Evolutionary conservation across 257 asterid genomes (phyloP).

Genomic region (Asclepias syriaca): DNA sequence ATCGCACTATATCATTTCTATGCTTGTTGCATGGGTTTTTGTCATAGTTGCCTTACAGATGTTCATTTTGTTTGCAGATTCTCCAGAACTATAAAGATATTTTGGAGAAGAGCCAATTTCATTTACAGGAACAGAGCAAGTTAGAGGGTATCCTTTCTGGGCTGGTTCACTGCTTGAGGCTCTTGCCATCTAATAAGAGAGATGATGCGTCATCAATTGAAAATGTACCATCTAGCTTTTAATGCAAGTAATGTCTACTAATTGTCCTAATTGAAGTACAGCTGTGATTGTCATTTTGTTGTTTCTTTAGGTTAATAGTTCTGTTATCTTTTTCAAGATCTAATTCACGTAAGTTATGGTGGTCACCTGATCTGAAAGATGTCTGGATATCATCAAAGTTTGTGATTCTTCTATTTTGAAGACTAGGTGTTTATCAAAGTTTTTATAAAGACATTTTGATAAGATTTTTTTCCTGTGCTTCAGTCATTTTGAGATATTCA

Average conservation of each 20-base stretch:
- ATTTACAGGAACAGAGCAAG: constrained; percentile 68
- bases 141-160: constrained; percentile 65
- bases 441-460: background rate
- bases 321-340: background rate
- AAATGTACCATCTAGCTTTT: constrained; percentile 42
- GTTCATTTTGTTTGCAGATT: constrained; percentile 43
- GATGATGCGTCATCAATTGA: constrained; percentile 36
- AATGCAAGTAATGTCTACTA: background rate
- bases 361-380: background rate
- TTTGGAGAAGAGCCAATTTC: constrained; percentile 63
- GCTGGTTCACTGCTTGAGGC: constrained; percentile 65
- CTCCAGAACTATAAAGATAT: constrained; percentile 63
- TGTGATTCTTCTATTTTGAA: background rate
- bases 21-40: constrained; percentile 3
- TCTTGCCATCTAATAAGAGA: constrained; percentile 54
- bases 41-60: background rate
- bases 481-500: background rate
- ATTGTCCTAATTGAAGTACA: background rate
- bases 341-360: background rate
- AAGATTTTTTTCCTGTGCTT: background rate
- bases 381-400: background rate
- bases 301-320: background rate
- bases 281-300: background rate
- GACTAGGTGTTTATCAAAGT: background rate
- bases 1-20: background rate